Percentiles rank a stretch among this genome's conserved stretches.
phyloP scores from a whole-genome alignment of 345 rosid genomes.

The Barbarea vulgaris region DNA sequence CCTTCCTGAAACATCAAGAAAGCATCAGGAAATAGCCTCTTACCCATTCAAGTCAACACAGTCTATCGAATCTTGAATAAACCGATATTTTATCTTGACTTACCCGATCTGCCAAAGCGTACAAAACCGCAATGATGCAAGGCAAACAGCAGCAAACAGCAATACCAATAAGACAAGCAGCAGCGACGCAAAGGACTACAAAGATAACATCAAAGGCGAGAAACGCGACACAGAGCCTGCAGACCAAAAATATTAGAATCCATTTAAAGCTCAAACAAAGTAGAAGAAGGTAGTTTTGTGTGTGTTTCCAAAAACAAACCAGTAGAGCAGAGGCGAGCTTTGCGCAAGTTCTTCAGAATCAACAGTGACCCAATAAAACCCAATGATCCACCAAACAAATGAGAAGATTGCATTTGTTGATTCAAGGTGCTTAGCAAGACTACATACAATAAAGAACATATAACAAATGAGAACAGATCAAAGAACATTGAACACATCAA shows the following conservation, averaged over 20 bases:
- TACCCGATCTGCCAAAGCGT: slow-evolving; percentile 83
- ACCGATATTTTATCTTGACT: neutral
- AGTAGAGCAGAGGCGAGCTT: slow-evolving; percentile 75
- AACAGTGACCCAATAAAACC: slow-evolving; percentile 77
- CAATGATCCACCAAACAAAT: slow-evolving; percentile 86
- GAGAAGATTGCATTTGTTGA: slow-evolving; percentile 82
- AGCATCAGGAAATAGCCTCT: neutral
- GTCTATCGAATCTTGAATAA: neutral
- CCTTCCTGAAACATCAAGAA: slow-evolving; percentile 63
- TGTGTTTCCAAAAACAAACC: slow-evolving; percentile 45
- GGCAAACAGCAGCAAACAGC: slow-evolving; percentile 96
- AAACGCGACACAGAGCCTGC: slow-evolving; percentile 85
- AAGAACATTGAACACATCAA: neutral
- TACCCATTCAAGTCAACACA: neutral
- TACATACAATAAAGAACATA: neutral
- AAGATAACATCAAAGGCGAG: slow-evolving; percentile 83
- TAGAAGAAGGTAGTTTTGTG: slow-evolving; percentile 43
- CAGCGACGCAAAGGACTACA: slow-evolving; percentile 68
- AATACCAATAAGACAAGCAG: slow-evolving; percentile 77
- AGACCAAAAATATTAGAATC: neutral
- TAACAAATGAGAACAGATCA: neutral
- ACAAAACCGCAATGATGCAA: slow-evolving; percentile 86
- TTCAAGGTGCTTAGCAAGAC: slow-evolving; percentile 50
- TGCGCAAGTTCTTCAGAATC: slow-evolving; percentile 51
- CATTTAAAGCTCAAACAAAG: slow-evolving; percentile 33